A percentile compares a stretch with the other conserved stretches of the same genome.
phyloP scores from a whole-genome alignment of 768 basidiomycete genomes.

The Boletus pseudo-olivaceus region DNA sequence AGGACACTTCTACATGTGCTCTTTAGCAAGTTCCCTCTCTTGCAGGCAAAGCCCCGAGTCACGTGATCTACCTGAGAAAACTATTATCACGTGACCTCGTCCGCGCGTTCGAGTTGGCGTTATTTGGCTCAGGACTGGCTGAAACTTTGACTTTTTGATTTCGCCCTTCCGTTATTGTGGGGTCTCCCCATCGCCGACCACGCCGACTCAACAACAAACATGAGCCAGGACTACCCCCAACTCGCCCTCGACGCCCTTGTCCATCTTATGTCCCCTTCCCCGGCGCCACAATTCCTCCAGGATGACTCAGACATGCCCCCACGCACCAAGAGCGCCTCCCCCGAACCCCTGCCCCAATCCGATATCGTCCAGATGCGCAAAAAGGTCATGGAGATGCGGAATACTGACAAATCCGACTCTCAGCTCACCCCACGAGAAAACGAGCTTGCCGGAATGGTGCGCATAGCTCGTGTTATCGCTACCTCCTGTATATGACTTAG shows the following conservation, averaged over 20 bases:
- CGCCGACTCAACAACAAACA: slow-evolving; percentile 5
- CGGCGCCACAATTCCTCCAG: slow-evolving; percentile 28
- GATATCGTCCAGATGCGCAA: slow-evolving; percentile 50
- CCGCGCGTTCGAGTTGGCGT: slow-evolving; percentile 37
- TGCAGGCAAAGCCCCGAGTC: slow-evolving; percentile 3
- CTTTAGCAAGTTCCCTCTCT: too few species aligned
- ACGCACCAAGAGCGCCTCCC: slow-evolving; percentile 26
- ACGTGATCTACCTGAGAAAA: slow-evolving; percentile 25
- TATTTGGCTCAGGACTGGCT: slow-evolving; percentile 19
- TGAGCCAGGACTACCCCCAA: slow-evolving; percentile 36
- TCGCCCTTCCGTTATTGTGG: slow-evolving; percentile 10
- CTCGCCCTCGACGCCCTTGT: slow-evolving; percentile 56
- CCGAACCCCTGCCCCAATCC: slow-evolving; percentile 40
- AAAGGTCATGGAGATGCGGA: slow-evolving; percentile 43
- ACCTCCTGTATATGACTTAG: background rate
- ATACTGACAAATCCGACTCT: slow-evolving; percentile 20
- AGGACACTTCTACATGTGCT: too few species aligned
- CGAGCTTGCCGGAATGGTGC: slow-evolving; percentile 58
- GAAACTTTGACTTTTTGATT: slow-evolving; percentile 32
- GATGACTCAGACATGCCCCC: slow-evolving; percentile 21
- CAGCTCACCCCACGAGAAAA: slow-evolving; percentile 39
- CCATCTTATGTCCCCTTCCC: slow-evolving; percentile 51
- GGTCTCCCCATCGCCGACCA: background rate
- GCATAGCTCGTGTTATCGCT: slow-evolving; percentile 19
- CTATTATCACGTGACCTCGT: slow-evolving; percentile 30